Conservation (phyloP, 2,329 filamentous ascomycete genomes). For the Cladosporium sp. region DNA sequence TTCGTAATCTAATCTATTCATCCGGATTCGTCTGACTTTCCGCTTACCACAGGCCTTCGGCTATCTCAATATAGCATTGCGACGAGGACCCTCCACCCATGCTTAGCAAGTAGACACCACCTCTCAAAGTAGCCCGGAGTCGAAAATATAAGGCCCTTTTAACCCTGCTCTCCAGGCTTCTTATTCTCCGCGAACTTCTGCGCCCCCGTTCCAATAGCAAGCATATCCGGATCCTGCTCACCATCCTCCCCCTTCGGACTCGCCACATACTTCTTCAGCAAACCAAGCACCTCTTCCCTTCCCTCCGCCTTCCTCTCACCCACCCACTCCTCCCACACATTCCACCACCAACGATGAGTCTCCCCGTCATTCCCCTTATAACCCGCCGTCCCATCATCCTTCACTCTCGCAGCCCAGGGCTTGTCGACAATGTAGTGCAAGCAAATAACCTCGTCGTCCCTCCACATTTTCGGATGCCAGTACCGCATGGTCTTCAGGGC, state of each 20-base stretch:
- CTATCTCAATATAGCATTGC: too few species aligned
- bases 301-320: conserved; percentile 12
- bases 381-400: conserved; percentile 40
- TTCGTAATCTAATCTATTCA: too few species aligned
- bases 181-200: conserved; percentile 27
- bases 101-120: too few species aligned
- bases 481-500: conserved; percentile 52
- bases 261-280: conserved; percentile 13
- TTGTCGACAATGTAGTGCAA: conserved; percentile 55
- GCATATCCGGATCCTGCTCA: conserved; percentile 25
- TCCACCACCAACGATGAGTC: conserved; percentile 53
- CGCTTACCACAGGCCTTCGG: too few species aligned
- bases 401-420: conserved; percentile 46
- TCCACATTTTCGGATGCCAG: conserved; percentile 49
- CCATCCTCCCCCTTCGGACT: conserved; percentile 8
- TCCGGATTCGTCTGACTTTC: not conserved
- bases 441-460: conserved; percentile 44
- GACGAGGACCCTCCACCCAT: too few species aligned
- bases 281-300: conserved; percentile 1
- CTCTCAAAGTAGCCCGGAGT: too few species aligned
- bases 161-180: conserved; percentile 10
- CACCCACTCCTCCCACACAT: conserved; percentile 35
- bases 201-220: conserved; percentile 26
- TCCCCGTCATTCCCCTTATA: conserved; percentile 48
- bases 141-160: too few species aligned